These are phyloP conservation scores for Chlamydomonas schloesseri DNA, from an alignment of 139 green algal species.

Conservation along the genomic window DNA sequence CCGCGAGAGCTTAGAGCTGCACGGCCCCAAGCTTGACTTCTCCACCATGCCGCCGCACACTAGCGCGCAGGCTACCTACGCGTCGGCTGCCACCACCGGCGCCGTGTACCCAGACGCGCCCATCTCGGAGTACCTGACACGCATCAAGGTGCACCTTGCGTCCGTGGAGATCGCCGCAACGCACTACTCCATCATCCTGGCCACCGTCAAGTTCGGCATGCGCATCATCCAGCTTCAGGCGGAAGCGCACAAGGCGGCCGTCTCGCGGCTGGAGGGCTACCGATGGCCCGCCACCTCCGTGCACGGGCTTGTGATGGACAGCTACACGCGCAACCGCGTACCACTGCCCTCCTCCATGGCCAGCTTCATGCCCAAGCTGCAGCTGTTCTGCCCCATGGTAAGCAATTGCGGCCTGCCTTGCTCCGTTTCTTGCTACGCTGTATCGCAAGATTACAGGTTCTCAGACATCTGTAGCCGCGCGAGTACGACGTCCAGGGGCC, in stretches of 20 bases:
- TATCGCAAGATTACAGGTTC: no score
- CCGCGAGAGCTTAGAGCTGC: neutral
- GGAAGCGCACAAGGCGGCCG: no score
- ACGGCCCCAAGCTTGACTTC: conserved; percentile 34
- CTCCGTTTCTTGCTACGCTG: no score
- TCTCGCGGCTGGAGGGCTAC: neutral
- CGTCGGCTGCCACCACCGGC: neutral
- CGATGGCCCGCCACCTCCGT: conserved; percentile 11
- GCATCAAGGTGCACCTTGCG: conserved; percentile 35
- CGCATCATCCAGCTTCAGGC: neutral
- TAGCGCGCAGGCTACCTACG: neutral
- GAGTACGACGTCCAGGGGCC: no score
- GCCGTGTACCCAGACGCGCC: conserved; percentile 43
- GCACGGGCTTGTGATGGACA: conserved; percentile 56
- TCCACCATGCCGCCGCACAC: neutral
- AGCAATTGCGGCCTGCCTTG: no score
- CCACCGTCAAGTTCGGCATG: neutral
- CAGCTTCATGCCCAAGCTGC: conserved; percentile 56
- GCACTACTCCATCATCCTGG: neutral
- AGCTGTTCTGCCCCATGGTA: conserved; percentile 58
- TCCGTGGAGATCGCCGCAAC: conserved; percentile 34
- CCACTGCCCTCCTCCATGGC: conserved; percentile 56
- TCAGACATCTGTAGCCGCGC: no score
- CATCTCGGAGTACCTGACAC: conserved; percentile 51
- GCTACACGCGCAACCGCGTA: conserved; percentile 53